Evolutionary conservation across 306 rosid genomes (phyloP).

Genomic region (Sophora flavescens): DNA sequence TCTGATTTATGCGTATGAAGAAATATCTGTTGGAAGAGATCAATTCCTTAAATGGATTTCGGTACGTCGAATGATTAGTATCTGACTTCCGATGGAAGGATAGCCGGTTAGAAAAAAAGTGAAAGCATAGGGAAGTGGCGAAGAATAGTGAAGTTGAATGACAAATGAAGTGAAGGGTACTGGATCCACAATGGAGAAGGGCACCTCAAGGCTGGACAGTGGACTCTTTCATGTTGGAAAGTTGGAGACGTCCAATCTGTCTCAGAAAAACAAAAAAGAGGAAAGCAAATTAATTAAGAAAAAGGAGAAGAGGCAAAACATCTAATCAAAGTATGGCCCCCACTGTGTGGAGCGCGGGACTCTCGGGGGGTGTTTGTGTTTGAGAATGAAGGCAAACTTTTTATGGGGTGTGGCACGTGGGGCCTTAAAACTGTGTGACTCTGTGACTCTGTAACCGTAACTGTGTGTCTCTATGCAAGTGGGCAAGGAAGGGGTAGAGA

Average conservation of each 20-base stretch:
- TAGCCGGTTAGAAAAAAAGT: too few relatives aligned
- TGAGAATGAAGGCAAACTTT: neutral
- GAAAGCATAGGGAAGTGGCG: conserved; percentile 56
- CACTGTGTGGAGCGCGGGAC: conserved; percentile 60
- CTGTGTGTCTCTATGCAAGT: neutral
- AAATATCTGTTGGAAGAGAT: too few relatives aligned
- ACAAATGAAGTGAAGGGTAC: conserved; percentile 38
- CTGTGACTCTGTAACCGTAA: neutral
- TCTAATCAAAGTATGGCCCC: conserved; percentile 22
- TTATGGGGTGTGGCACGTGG: neutral
- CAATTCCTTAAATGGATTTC: too few relatives aligned
- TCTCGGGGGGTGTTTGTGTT: conserved; percentile 59
- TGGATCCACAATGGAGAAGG: conserved; percentile 37
- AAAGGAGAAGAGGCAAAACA: too few relatives aligned
- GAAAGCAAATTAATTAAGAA: too few relatives aligned
- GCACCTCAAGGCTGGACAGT: conserved; percentile 16
- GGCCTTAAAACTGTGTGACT: neutral
- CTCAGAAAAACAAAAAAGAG: neutral
- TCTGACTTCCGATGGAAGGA: too few relatives aligned
- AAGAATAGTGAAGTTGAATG: conserved; percentile 45
- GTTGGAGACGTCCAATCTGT: conserved; percentile 66
- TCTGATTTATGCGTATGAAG: too few relatives aligned
- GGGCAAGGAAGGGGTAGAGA: neutral
- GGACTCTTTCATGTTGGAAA: conserved; percentile 24
- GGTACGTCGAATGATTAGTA: too few relatives aligned